Evolutionary conservation across 139 green algal genomes (phyloP).

Genomic region (Chlamydomonas incerta): DNA sequence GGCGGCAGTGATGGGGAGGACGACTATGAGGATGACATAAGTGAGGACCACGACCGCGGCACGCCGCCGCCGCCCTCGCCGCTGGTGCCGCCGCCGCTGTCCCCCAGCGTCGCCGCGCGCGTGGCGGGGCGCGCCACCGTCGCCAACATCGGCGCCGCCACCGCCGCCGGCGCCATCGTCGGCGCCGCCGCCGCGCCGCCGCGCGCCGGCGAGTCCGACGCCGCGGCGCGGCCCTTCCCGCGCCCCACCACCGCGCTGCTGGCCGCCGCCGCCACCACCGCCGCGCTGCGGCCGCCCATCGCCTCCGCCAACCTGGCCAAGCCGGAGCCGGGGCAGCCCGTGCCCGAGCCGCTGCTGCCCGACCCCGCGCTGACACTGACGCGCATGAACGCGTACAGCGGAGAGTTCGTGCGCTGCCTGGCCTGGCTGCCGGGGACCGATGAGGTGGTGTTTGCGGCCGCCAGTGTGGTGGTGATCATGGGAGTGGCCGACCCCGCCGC

Average conservation of each 20-base stretch:
- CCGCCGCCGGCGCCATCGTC: neutral
- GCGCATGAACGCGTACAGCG: constrained; percentile 69
- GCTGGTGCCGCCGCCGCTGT: neutral
- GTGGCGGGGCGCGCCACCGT: neutral
- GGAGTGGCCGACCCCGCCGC: neutral
- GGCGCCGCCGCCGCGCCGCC: neutral
- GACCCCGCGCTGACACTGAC: constrained; percentile 63
- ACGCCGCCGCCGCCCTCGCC: constrained; percentile 22
- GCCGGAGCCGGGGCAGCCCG: neutral
- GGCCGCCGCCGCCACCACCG: neutral
- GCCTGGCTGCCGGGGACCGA: constrained; percentile 60
- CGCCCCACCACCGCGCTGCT: neutral
- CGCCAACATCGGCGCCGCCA: neutral
- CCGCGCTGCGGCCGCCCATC: neutral
- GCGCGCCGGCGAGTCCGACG: neutral
- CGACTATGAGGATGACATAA: neutral
- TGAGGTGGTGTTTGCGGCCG: constrained; percentile 74
- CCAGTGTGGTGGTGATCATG: constrained; percentile 69
- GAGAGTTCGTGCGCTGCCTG: constrained; percentile 67
- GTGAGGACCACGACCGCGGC: constrained; percentile 8
- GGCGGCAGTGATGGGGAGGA: neutral
- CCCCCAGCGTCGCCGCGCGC: neutral
- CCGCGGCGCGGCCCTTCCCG: neutral
- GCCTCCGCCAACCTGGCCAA: neutral
- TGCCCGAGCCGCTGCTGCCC: constrained; percentile 7